These are phyloP conservation scores for Rhodocollybia butyracea DNA, from an alignment of 768 basidiomycete species.

Conservation along the genomic window DNA sequence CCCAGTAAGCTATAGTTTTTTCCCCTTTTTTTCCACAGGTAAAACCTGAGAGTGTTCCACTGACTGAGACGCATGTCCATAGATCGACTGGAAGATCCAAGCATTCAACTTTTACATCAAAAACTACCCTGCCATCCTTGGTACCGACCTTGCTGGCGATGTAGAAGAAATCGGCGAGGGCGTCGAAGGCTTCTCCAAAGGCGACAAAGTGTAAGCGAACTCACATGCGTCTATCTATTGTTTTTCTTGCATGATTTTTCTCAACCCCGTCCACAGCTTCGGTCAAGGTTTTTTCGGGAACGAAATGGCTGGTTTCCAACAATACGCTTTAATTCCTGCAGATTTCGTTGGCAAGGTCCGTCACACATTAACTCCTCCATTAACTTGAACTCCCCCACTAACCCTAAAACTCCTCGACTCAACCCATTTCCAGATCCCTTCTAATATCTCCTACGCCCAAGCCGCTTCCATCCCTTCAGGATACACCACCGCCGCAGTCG, in stretches of 20 bases:
- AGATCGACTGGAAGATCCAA: constrained; percentile 29
- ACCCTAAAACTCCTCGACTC: constrained; percentile 30
- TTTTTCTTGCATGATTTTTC: not conserved
- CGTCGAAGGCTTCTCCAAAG: constrained; percentile 45
- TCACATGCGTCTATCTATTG: not conserved
- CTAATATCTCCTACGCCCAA: constrained; percentile 42
- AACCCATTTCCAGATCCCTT: constrained; percentile 46
- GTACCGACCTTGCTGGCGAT: constrained; percentile 49
- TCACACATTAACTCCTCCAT: constrained; percentile 18
- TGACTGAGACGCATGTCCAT: no score
- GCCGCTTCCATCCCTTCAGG: constrained; percentile 47
- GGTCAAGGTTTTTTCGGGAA: constrained; percentile 37
- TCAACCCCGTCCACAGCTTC: constrained; percentile 30
- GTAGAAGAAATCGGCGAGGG: constrained; percentile 50
- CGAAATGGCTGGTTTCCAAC: constrained; percentile 40
- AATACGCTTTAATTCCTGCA: constrained; percentile 38
- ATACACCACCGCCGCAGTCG: constrained; percentile 47
- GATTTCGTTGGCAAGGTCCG: constrained; percentile 40
- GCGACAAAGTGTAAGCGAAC: constrained; percentile 53
- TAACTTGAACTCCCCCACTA: no score
- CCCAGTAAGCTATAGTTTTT: no score
- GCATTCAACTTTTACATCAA: constrained; percentile 34
- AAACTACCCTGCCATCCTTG: constrained; percentile 43
- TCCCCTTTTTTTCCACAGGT: no score
- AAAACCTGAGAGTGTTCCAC: no score